Base-by-base conservation (phyloP, 1,284 basidiomycete species). In the Fistulina hepatica region DNA sequence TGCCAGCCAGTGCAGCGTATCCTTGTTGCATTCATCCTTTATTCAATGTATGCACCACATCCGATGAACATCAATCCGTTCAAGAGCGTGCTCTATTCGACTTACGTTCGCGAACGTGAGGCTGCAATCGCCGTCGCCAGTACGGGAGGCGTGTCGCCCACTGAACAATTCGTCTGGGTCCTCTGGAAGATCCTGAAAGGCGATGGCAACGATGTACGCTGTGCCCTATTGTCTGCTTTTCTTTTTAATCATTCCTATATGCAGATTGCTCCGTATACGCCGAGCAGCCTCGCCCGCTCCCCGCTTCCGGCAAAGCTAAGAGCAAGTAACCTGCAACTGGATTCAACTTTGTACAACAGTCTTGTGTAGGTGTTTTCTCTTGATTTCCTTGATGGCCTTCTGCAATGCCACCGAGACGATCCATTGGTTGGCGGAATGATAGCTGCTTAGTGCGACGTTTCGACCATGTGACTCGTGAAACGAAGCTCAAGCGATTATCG, bases 131-230 rank as follows among this genome's bases (percentile, higher is more conserved):
- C 53, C 39, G 55, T 73, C 36, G 60, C 73, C 21, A 61, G 59
- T 23, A 60, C 65, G 22, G 74, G 71, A 30, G 69, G 67, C 16
- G 60, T 65, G 36, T 69, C 69, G 44, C 68, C 74, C 38, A 81
- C 72, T 52, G 81, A 84, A 52, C 81, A 81, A 49, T 61, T 84
- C 33, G 76, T 83, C 23, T 84, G 81, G 81, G 81, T 84, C 23
- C 60, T 84, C 39, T 84, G 80, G 80, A 84, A 84, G 59, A 79
- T 84, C 40, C 59, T 84, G 39, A 79, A 73, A 52, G 81, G 81
- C 34, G 80, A 83, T 52, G 81, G 81, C 8, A 73, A 72, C 44
- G 81, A 84, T 64, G 81, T 83, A 45, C 48, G 72, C 63, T 20
- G 26, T 34, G n/a, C 27, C 25, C 32, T 23, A 6, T 39, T 30